Base-by-base conservation (phyloP, 768 basidiomycete species). In the Pisolithus sp. region DNA sequence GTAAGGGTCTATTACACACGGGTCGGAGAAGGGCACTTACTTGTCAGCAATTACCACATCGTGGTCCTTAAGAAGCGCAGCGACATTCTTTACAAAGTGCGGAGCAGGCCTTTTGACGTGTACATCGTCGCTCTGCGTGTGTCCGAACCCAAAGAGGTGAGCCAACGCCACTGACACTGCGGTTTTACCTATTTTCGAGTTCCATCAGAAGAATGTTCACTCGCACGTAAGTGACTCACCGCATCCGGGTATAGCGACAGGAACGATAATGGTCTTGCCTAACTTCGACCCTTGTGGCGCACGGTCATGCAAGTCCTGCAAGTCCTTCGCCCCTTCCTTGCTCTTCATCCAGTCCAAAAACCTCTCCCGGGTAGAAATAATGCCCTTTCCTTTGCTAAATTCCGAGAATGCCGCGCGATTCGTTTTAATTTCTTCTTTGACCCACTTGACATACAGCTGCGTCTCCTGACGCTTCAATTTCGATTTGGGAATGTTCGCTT, bases 81-180 rank as follows among this genome's bases (percentile, higher is more conserved):
- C 61, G 37, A 96, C 87, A 53, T 89, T 93, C 63, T 74, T 82
- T 49, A 90, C 62, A 64, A 95, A 95, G 2, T 64, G 54, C 0
- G 83, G 75, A 0, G 76, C 91, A 2, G 86, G 48, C 64, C 85
- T 92, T 71, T 93, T 97, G 36, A 66, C 77, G 38, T 75, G 72
- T 4, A 97, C 78, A 61, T 98, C 91, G 64, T 99, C 96, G 61
- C 87, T 91, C 64, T 98, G 96, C 0, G 89, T 92, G 64, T 98
- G 96, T 1, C 78, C 93, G 53, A 92, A 95, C 0, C 77, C 79
- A 60, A 94, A 97, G 3, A 99, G 76, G 49, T 85, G 76, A 2
- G 75, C 57, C 17, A 98, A 77, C 1, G 91, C 92, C 17, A 96
- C 73, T 0, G 89, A 76, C 12, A 98, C 75, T 0, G 88, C 70